A percentile compares a stretch with the other conserved stretches of the same genome.
Conservation (phyloP, 768 basidiomycete species). For the Tulasnella sp. region DNA sequence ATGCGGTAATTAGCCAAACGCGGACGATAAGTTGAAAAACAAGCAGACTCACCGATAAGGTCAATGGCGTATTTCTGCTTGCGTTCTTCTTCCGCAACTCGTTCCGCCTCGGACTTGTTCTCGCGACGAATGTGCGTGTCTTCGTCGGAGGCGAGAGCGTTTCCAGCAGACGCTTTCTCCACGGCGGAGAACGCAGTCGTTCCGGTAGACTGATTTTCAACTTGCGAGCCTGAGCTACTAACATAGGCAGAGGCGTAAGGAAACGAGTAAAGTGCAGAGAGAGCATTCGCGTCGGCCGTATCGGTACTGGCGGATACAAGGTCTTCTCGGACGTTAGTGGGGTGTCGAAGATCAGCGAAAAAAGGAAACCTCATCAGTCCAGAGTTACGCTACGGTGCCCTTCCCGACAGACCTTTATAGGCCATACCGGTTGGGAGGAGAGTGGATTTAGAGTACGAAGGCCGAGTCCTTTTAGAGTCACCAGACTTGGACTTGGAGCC, state of each 20-base stretch:
- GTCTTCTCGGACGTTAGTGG: background rate
- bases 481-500: background rate
- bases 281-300: background rate
- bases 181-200: background rate
- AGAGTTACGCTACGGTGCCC: background rate
- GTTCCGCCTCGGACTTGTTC: background rate
- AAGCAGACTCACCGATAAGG: slow-evolving; percentile 4
- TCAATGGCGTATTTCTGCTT: slow-evolving; percentile 14
- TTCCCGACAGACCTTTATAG: background rate
- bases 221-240: background rate
- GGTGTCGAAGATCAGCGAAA: background rate
- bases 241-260: slow-evolving; percentile 7
- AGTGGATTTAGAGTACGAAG: background rate
- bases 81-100: background rate
- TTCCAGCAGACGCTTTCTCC: background rate
- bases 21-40: background rate
- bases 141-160: background rate
- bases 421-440: background rate
- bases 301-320: background rate
- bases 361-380: background rate
- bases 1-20: background rate
- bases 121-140: no score
- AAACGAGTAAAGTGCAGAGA: background rate
- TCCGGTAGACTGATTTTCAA: background rate
- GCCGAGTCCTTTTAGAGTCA: background rate